A percentile compares a stretch with the other conserved stretches of the same genome.
Conservation (phyloP, 495 filamentous ascomycete species). For the Sphaerosporella brunnea region DNA sequence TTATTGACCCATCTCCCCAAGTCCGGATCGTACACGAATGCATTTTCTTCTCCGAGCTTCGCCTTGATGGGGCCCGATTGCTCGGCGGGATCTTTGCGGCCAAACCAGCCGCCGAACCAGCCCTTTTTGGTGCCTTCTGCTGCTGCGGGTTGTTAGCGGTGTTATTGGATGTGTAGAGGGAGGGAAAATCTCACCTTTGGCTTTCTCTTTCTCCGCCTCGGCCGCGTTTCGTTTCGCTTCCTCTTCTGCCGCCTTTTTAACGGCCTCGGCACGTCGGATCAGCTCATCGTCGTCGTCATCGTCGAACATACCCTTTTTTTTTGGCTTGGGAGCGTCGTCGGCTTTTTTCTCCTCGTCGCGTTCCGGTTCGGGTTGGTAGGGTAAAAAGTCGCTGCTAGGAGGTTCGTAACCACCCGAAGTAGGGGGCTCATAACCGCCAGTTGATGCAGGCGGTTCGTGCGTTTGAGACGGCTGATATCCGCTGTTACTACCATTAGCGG, state of each 20-base stretch:
- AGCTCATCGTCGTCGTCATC: slow-evolving; percentile 51
- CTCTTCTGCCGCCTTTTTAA: slow-evolving; percentile 35
- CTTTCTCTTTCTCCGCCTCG: slow-evolving; percentile 33
- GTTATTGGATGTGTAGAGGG: slow-evolving; percentile 16
- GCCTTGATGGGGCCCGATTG: slow-evolving; percentile 56
- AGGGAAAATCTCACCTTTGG: slow-evolving; percentile 4
- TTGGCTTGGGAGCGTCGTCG: slow-evolving; percentile 38
- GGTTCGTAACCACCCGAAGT: slow-evolving; percentile 33
- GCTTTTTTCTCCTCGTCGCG: slow-evolving; percentile 28
- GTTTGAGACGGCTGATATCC: slow-evolving; percentile 14
- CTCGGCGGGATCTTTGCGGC: slow-evolving; percentile 35
- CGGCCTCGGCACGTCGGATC: slow-evolving; percentile 11
- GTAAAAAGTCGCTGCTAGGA: slow-evolving; percentile 32
- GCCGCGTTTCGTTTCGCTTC: slow-evolving; percentile 46
- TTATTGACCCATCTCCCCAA: slow-evolving; percentile 98
- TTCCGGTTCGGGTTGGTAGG: slow-evolving; percentile 29
- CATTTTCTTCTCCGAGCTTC: slow-evolving; percentile 85
- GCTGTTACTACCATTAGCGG: background rate
- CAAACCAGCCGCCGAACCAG: slow-evolving; percentile 80
- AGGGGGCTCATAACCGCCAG: slow-evolving; percentile 26
- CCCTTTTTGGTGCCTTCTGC: slow-evolving; percentile 47
- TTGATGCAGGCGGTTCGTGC: slow-evolving; percentile 39
- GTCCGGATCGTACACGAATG: slow-evolving; percentile 84
- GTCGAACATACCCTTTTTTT: slow-evolving; percentile 65
- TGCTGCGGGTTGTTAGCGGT: slow-evolving; percentile 24